phyloP scores from a whole-genome alignment of 2,329 filamentous ascomycete genomes.

The Fusarium austroafricanum region DNA sequence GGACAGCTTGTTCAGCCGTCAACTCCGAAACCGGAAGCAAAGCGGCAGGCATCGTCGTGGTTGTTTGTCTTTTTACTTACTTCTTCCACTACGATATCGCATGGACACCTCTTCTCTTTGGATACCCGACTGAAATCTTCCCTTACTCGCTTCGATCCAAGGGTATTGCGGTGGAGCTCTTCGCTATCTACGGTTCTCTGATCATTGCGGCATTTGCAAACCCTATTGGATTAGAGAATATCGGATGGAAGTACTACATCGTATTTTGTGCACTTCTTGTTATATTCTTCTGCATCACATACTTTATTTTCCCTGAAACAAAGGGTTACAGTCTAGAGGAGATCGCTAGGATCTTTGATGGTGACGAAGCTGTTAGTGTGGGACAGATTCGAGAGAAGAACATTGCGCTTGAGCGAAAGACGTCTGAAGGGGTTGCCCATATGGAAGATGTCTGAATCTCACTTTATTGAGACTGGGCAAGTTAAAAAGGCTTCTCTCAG shows the following conservation, averaged over 20 bases:
- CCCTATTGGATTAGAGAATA: conserved; percentile 46
- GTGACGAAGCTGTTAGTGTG: background rate
- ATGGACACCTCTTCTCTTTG: conserved; percentile 59
- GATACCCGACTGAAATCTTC: conserved; percentile 57
- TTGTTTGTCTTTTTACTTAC: conserved; percentile 62
- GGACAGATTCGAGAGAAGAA: background rate
- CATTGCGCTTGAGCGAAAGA: background rate
- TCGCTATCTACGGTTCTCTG: conserved; percentile 51
- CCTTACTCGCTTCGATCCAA: conserved; percentile 53
- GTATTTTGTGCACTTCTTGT: conserved; percentile 49
- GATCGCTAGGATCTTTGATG: conserved; percentile 43
- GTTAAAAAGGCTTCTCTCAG: no score
- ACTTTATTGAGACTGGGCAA: no score
- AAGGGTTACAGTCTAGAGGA: conserved; percentile 46
- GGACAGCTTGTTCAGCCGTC: conserved; percentile 51
- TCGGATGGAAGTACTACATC: conserved; percentile 57
- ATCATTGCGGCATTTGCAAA: conserved; percentile 54
- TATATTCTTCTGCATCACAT: conserved; percentile 38
- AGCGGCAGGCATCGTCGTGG: conserved; percentile 54
- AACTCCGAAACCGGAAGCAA: background rate
- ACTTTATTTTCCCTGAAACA: conserved; percentile 50
- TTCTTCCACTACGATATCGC: conserved; percentile 59
- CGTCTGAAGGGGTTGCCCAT: conserved; percentile 1
- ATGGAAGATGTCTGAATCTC: background rate
- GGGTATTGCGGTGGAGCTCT: conserved; percentile 58